Evolutionary conservation across 2,329 filamentous ascomycete genomes (phyloP), one percentile per base, ranked within the genome.

Genomic region (Fusarium oligoseptatum): DNA sequence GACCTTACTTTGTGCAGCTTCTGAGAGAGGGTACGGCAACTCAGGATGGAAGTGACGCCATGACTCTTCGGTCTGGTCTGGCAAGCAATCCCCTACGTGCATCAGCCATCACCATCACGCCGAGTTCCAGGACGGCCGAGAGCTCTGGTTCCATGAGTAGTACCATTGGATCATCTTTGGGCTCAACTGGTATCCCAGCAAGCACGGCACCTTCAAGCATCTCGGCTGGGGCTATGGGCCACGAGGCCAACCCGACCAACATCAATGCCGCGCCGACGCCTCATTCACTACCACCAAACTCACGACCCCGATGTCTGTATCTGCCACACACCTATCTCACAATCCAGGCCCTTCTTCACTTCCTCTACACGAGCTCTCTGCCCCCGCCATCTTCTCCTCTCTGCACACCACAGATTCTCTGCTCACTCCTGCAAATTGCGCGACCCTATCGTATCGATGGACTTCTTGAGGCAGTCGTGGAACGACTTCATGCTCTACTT

Each of bases 361-460:
- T 94, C 80, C 88, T 99, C 11, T 99, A 99, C 83, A 98, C 96
- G 0, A 97, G 95, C 34, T 93, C 94, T 1, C 89, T 99, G 2
- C 96, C 97, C 0, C 87, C 93, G 1, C 89, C 91, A 1, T 90
- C 90, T 12, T 95, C 94, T 7, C 89, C 91, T 1, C 89, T 98
- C 36, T 98, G 95, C 81, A 98, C 95, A 0, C 96, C 97, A 0
- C 97, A 98, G 77, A 97, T 98, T 24, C 90, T 98, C 52, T 99
- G 97, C 85, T 98, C 96, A 10, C 89, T 99, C 7, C 89, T 99
- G 9, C 97, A 99, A 82, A 92, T 99, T 66, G 94, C 97, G 0
- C 92, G 97, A 6, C 96, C 97, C 0, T 99, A 99, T 82, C 94
- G 95, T 73, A 90, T 99, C 56, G 95, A 98, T 78, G 97, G 97